These are phyloP conservation scores for Cryptosporidium baileyi DNA, from an alignment of 169 alveolate genomes.

Conservation along the genomic window DNA sequence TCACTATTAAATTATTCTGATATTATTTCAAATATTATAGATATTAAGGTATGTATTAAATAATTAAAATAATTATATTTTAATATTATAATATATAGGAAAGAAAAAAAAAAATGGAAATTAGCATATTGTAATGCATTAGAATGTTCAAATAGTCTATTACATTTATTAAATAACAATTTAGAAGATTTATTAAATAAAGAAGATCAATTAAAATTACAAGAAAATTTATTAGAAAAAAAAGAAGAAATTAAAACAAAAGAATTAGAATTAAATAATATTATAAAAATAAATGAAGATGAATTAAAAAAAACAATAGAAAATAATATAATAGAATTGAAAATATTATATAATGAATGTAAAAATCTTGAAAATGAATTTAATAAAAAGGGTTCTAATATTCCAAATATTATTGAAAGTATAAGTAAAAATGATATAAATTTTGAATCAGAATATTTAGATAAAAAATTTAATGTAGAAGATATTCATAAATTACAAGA, in stretches of 20 bases:
- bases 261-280: not conserved
- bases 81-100: not conserved
- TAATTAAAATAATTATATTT: not conserved
- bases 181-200: slow-evolving; percentile 11
- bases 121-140: slow-evolving; percentile 28
- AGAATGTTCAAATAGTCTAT: slow-evolving; percentile 28
- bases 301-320: slow-evolving; percentile 10
- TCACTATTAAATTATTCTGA: slow-evolving; percentile 19
- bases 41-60: slow-evolving; percentile 19
- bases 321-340: not conserved
- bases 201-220: slow-evolving; percentile 7
- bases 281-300: not conserved
- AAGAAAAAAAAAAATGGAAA: slow-evolving; percentile 55
- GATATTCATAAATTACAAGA: slow-evolving; percentile 49
- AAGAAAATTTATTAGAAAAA: slow-evolving; percentile 15
- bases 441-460: slow-evolving; percentile 12
- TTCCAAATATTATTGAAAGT: slow-evolving; percentile 38
- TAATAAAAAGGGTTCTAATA: slow-evolving; percentile 13
- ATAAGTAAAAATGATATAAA: not conserved
- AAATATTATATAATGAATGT: not conserved
- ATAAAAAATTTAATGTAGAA: slow-evolving; percentile 24
- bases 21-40: not conserved
- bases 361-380: slow-evolving; percentile 1
- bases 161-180: slow-evolving; percentile 1
- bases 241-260: not conserved